phyloP scores from a whole-genome alignment of 345 rosid genomes.

The Syzygium jambos region DNA sequence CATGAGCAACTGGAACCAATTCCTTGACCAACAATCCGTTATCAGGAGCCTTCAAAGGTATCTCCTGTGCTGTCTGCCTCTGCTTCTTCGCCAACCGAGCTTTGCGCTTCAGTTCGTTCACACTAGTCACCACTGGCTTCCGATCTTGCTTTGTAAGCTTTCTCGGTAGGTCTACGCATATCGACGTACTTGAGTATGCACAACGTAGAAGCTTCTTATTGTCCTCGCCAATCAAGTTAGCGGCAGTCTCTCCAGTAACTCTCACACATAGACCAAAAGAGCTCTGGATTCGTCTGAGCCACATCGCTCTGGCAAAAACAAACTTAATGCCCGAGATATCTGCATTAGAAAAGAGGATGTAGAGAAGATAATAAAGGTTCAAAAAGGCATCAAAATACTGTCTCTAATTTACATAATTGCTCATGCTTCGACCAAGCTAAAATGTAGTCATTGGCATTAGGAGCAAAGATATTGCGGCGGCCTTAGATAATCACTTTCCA shows the following conservation, averaged over 20 bases:
- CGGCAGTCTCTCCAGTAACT: background rate
- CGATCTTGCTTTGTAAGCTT: slow-evolving; percentile 30
- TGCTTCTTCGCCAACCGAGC: slow-evolving; percentile 23
- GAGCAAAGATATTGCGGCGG: background rate
- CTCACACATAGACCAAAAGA: background rate
- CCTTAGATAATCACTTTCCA: background rate
- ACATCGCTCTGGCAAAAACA: slow-evolving; percentile 2
- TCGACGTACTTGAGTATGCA: slow-evolving; percentile 6
- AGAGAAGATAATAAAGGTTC: background rate
- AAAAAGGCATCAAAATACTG: background rate
- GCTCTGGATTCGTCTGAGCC: slow-evolving; percentile 2
- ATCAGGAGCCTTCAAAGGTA: slow-evolving; percentile 30
- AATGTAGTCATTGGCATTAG: background rate
- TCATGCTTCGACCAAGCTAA: background rate
- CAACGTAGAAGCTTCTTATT: slow-evolving; percentile 5
- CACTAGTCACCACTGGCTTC: slow-evolving; percentile 37
- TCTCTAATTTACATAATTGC: background rate
- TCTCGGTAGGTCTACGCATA: slow-evolving; percentile 18
- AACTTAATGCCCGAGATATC: background rate
- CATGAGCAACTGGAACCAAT: slow-evolving; percentile 34
- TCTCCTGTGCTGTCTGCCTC: slow-evolving; percentile 24
- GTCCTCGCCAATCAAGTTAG: background rate
- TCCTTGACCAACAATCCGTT: slow-evolving; percentile 35
- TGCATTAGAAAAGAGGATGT: background rate
- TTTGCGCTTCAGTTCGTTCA: slow-evolving; percentile 32